These are phyloP conservation scores for Schizosaccharomyces lindneri DNA, from an alignment of 805 yeast species.

Conservation along the genomic window DNA sequence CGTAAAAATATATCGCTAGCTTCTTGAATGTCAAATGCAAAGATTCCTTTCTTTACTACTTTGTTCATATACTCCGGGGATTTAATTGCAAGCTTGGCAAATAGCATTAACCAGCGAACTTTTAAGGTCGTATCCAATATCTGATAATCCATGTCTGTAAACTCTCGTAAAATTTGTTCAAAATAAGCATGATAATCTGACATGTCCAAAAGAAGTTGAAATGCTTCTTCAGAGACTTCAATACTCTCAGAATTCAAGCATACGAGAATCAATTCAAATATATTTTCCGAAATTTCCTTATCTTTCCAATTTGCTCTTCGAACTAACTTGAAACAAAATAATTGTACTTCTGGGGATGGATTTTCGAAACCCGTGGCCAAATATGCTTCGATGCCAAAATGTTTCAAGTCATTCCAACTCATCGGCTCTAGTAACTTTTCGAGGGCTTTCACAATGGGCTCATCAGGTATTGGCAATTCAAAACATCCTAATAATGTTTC, in stretches of 20 bases:
- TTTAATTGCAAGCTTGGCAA: not conserved
- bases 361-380: not conserved
- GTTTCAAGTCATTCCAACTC: not conserved
- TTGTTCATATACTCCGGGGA: not conserved
- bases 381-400: not conserved
- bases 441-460: not conserved
- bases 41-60: not conserved
- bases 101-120: not conserved
- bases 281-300: not conserved
- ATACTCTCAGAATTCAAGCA: not conserved
- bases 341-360: not conserved
- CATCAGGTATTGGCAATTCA: not conserved
- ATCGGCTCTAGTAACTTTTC: not conserved
- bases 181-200: not conserved
- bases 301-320: not conserved
- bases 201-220: not conserved
- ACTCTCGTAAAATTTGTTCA: not conserved
- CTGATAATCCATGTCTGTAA: not conserved
- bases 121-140: not conserved
- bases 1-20: not conserved
- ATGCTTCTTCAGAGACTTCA: not conserved
- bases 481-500: not conserved
- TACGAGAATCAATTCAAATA: not conserved
- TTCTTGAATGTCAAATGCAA: not conserved
- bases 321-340: not conserved